These are phyloP conservation scores for Yueomyces sp. DNA, from an alignment of 805 yeast genomes.

Conservation along the genomic window DNA sequence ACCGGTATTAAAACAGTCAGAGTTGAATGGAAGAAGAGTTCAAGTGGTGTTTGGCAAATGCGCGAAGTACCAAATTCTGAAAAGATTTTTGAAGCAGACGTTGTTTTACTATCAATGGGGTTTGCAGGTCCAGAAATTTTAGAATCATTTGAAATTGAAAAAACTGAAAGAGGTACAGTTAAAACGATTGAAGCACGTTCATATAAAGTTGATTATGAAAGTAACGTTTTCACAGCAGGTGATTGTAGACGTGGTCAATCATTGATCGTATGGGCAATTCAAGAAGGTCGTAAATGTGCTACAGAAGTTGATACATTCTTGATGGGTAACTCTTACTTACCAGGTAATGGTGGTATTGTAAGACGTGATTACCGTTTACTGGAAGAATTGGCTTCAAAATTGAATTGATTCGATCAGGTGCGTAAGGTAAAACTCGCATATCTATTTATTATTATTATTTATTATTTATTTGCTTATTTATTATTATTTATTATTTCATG, in stretches of 20 bases:
- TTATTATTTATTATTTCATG: too few species aligned
- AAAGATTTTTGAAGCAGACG: slow-evolving; percentile 87
- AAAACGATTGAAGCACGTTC: slow-evolving; percentile 38
- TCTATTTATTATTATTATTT: too few species aligned
- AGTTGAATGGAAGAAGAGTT: slow-evolving; percentile 96
- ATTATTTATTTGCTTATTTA: too few species aligned
- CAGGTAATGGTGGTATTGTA: slow-evolving; percentile 88
- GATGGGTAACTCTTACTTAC: slow-evolving; percentile 69
- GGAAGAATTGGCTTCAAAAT: slow-evolving; percentile 54
- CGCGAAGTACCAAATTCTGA: slow-evolving; percentile 92
- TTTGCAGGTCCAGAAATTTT: slow-evolving; percentile 86
- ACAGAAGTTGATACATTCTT: slow-evolving; percentile 75
- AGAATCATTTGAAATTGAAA: slow-evolving; percentile 39
- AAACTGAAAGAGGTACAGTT: slow-evolving; percentile 76
- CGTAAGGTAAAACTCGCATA: too few species aligned
- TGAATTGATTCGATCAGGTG: neutral
- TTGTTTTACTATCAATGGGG: slow-evolving; percentile 92
- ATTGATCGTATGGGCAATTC: slow-evolving; percentile 97
- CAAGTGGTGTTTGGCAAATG: slow-evolving; percentile 98
- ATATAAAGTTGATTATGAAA: slow-evolving; percentile 47
- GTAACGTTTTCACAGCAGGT: slow-evolving; percentile 86
- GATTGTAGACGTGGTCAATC: slow-evolving; percentile 99
- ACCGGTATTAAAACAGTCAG: slow-evolving; percentile 91
- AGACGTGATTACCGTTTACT: slow-evolving; percentile 67
- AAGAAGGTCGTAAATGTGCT: slow-evolving; percentile 98